phyloP scores from a whole-genome alignment of 2,329 filamentous ascomycete genomes.

The Gliomastix tumulicola region DNA sequence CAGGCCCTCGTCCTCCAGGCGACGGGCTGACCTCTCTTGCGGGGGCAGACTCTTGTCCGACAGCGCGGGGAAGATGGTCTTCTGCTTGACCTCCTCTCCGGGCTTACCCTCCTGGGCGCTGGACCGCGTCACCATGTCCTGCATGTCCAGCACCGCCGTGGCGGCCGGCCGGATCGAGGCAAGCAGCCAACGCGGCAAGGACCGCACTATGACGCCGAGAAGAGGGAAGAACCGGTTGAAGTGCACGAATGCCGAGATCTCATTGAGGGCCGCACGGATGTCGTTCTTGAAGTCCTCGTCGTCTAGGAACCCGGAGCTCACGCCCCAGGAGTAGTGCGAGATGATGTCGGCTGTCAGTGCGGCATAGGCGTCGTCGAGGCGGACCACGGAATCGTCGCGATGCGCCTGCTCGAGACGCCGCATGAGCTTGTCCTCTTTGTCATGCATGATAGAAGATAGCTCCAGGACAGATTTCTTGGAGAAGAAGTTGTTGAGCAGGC shows the following conservation, averaged over 20 bases:
- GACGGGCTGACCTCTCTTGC: constrained; percentile 6
- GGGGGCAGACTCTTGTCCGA: constrained; percentile 4
- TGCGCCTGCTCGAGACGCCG: constrained; percentile 3
- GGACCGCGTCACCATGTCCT: too few species aligned
- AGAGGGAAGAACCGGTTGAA: constrained; percentile 7
- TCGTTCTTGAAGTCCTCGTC: constrained; percentile 5
- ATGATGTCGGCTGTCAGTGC: constrained; percentile 12
- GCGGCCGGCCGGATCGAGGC: too few species aligned
- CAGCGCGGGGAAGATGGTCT: too few species aligned
- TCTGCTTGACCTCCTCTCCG: neutral
- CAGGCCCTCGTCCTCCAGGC: constrained; percentile 9
- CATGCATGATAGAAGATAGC: constrained; percentile 10
- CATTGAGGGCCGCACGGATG: constrained; percentile 4
- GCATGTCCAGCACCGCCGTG: too few species aligned
- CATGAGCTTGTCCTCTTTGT: constrained; percentile 6
- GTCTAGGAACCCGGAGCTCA: constrained; percentile 8
- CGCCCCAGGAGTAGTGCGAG: constrained; percentile 8
- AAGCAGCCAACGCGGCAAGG: neutral
- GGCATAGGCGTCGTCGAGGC: constrained; percentile 9
- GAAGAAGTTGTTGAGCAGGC: constrained; percentile 13
- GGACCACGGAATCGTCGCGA: neutral
- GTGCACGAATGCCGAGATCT: constrained; percentile 4
- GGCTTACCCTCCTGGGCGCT: neutral
- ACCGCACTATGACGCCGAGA: constrained; percentile 3
- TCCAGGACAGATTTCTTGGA: constrained; percentile 11